A percentile compares a stretch with the other conserved stretches of the same genome.
phyloP scores from a whole-genome alignment of 805 yeast species.

The Saturnispora dispora region DNA sequence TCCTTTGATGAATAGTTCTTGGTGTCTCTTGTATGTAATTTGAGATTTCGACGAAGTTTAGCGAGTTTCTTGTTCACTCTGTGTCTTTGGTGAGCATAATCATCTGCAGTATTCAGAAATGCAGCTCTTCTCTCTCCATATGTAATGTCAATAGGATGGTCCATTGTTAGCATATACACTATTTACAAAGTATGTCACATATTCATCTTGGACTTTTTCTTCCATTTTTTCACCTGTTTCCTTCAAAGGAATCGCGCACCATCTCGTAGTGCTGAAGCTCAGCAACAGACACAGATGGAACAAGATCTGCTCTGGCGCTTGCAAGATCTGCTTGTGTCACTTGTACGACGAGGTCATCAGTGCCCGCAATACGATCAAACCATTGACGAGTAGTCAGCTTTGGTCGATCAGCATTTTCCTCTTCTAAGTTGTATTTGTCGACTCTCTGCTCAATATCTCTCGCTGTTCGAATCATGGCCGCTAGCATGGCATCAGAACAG shows the following conservation, averaged over 20 bases:
- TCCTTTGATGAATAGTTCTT: constrained; percentile 46
- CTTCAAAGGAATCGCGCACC: constrained; percentile 73
- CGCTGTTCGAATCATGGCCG: constrained; percentile 92
- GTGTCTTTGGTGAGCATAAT: constrained; percentile 59
- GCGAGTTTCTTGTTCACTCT: constrained; percentile 51
- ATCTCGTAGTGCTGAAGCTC: constrained; percentile 75
- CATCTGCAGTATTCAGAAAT: constrained; percentile 57
- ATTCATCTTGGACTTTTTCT: background rate
- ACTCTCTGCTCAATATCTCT: constrained; percentile 62
- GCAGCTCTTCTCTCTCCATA: constrained; percentile 52
- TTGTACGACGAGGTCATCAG: constrained; percentile 55
- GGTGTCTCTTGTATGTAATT: constrained; percentile 58
- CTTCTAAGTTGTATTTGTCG: constrained; percentile 35
- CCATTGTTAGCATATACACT: constrained; percentile 24
- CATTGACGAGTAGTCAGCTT: constrained; percentile 67
- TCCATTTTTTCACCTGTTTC: background rate
- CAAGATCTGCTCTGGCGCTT: constrained; percentile 62
- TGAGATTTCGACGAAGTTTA: constrained; percentile 55
- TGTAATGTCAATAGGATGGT: constrained; percentile 38
- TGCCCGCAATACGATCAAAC: constrained; percentile 75
- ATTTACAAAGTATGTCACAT: background rate
- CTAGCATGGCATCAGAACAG: constrained; percentile 91
- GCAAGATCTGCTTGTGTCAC: constrained; percentile 68
- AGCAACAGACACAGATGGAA: constrained; percentile 81
- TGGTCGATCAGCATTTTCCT: constrained; percentile 18